Evolutionary conservation across 768 basidiomycete genomes (phyloP).

Genomic region (Mycena olivaceomarginata): DNA sequence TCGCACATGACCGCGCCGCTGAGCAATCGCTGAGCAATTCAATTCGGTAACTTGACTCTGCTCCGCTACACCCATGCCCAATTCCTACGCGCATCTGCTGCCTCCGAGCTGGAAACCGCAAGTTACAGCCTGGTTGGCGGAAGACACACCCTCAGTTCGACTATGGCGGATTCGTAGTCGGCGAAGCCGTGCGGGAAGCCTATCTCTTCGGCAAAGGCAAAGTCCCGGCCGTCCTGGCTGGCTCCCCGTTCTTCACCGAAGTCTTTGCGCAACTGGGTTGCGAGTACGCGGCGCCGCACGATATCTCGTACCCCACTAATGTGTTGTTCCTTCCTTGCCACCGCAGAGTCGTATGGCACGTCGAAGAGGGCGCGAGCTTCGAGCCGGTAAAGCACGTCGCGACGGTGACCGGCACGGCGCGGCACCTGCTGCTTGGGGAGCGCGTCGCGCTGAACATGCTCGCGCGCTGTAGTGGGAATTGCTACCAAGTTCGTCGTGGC

Average conservation of each 20-base stretch:
- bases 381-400: constrained; percentile 91
- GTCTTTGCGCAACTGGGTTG: constrained; percentile 93
- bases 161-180: constrained; percentile 97
- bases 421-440: constrained; percentile 93
- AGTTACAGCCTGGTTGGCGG: constrained; percentile 88
- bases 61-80: constrained; percentile 43
- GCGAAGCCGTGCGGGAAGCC: constrained; percentile 91
- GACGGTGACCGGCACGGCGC: constrained; percentile 92
- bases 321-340: neutral
- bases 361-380: constrained; percentile 89
- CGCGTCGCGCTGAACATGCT: constrained; percentile 94
- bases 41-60: neutral
- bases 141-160: constrained; percentile 98
- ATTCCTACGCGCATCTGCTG: constrained; percentile 81
- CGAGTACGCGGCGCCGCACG: constrained; percentile 75
- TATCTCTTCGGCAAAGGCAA: constrained; percentile 94
- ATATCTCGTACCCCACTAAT: neutral
- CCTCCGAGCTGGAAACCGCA: constrained; percentile 95
- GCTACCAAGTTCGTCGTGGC: constrained; percentile 86
- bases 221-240: constrained; percentile 87
- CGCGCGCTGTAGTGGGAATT: constrained; percentile 97
- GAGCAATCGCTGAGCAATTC: neutral
- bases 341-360: constrained; percentile 93
- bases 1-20: neutral
- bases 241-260: constrained; percentile 96